A percentile compares a stretch with the other conserved stretches of the same genome.
phyloP scores from a whole-genome alignment of 805 yeast genomes.

The Cyberlindnera saturnus region DNA sequence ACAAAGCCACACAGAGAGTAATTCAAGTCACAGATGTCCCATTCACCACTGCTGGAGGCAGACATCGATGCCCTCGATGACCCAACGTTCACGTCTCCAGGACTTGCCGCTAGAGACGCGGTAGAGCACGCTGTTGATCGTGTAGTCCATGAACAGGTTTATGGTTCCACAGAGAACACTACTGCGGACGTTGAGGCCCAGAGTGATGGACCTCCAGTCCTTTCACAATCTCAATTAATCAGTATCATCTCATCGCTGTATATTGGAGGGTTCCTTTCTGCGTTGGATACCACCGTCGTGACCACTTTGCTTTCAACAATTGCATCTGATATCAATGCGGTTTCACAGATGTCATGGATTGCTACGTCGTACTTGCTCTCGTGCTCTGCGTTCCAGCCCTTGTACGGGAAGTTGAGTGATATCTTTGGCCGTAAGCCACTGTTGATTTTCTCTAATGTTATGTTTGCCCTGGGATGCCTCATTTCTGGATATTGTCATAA shows the following conservation, averaged over 20 bases:
- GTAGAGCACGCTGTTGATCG: slow-evolving; percentile 12
- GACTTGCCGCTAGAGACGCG: slow-evolving; percentile 12
- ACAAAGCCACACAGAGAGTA: too few species aligned
- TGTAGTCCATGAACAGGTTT: slow-evolving; percentile 1
- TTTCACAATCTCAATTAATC: background rate
- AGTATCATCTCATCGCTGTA: slow-evolving; percentile 32
- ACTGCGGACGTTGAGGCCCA: slow-evolving; percentile 6
- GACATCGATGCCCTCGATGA: slow-evolving; percentile 14
- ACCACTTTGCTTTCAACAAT: slow-evolving; percentile 57
- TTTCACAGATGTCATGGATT: slow-evolving; percentile 61
- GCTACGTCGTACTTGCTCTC: slow-evolving; percentile 60
- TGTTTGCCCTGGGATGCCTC: slow-evolving; percentile 39
- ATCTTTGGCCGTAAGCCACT: slow-evolving; percentile 53
- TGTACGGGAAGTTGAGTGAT: slow-evolving; percentile 59
- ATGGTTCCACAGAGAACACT: slow-evolving; percentile 10
- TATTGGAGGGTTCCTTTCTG: slow-evolving; percentile 46
- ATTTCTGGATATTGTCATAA: slow-evolving; percentile 28
- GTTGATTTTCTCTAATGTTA: slow-evolving; percentile 31
- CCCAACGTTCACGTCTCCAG: slow-evolving; percentile 13
- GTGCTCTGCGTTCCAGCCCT: slow-evolving; percentile 61
- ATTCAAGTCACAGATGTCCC: slow-evolving; percentile 2
- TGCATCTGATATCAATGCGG: slow-evolving; percentile 57
- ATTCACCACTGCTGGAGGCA: slow-evolving; percentile 9
- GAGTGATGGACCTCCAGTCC: background rate
- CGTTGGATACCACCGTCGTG: slow-evolving; percentile 59